These are phyloP conservation scores for Hypoxylon cercidicola DNA, from an alignment of 495 filamentous ascomycete species.

Conservation along the genomic window DNA sequence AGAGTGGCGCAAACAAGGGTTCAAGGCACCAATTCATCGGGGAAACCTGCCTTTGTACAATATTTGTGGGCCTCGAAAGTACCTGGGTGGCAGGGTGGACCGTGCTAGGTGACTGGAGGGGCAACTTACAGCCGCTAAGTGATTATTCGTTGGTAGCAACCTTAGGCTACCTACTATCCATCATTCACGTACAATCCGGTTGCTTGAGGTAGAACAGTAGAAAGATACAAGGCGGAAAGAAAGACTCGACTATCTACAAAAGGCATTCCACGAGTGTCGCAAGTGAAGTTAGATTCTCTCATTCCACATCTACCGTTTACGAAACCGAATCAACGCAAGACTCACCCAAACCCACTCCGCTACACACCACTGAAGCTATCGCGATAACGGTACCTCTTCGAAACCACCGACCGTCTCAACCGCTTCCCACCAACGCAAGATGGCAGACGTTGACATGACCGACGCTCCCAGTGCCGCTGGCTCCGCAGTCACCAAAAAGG, in stretches of 20 bases:
- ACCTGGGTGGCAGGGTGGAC: no score
- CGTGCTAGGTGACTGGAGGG: conserved; percentile 9
- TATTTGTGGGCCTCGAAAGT: no score
- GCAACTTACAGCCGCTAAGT: conserved; percentile 17
- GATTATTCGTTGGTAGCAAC: conserved; percentile 7
- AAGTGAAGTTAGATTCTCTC: neutral
- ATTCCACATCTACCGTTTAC: neutral
- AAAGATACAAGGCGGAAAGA: no score
- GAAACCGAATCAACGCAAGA: neutral
- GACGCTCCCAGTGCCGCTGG: conserved; percentile 72
- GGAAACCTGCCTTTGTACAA: no score
- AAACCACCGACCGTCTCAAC: conserved; percentile 1
- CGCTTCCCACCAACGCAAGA: conserved; percentile 49
- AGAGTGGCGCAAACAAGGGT: no score
- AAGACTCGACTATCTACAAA: neutral
- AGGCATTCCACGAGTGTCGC: no score
- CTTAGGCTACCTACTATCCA: conserved; percentile 12
- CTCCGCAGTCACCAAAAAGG: conserved; percentile 64
- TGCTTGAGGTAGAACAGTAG: neutral
- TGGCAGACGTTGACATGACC: conserved; percentile 98
- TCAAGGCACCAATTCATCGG: no score
- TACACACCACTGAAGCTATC: neutral
- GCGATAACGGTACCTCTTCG: neutral
- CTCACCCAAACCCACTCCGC: neutral
- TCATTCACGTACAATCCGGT: neutral